These are phyloP conservation scores for Rhizopus microsporus DNA, from an alignment of 371 early-diverging fungal genomes.

Conservation along the genomic window DNA sequence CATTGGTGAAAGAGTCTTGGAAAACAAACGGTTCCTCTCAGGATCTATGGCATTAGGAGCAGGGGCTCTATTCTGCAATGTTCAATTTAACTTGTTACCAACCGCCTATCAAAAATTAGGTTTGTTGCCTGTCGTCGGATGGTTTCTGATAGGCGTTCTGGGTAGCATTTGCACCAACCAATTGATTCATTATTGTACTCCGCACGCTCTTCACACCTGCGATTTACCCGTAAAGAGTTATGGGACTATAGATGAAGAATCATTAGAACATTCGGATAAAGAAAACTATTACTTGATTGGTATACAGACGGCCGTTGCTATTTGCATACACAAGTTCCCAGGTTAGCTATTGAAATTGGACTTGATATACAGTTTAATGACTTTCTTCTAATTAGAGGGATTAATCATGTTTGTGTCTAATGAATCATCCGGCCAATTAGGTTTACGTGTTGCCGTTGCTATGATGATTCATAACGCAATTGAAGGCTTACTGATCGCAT, in stretches of 20 bases:
- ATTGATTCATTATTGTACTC: slow-evolving; percentile 22
- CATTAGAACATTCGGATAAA: neutral
- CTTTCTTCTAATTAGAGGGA: slow-evolving; percentile 56
- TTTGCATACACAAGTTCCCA: slow-evolving; percentile 74
- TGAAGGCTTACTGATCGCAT: slow-evolving; percentile 78
- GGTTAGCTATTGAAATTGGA: slow-evolving; percentile 26
- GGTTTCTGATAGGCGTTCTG: slow-evolving; percentile 25
- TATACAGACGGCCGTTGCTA: slow-evolving; percentile 70
- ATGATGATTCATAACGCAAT: slow-evolving; percentile 81
- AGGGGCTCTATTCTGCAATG: slow-evolving; percentile 29
- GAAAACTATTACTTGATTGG: slow-evolving; percentile 47
- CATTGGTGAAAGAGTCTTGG: slow-evolving; percentile 13
- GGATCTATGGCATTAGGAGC: slow-evolving; percentile 30
- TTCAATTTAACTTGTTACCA: slow-evolving; percentile 29
- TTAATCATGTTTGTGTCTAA: slow-evolving; percentile 76
- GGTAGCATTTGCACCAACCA: slow-evolving; percentile 16
- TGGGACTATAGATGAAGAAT: neutral
- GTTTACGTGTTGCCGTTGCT: slow-evolving; percentile 71
- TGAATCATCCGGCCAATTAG: slow-evolving; percentile 62
- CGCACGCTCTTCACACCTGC: slow-evolving; percentile 29
- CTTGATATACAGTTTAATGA: slow-evolving; percentile 7
- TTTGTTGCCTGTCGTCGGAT: slow-evolving; percentile 14
- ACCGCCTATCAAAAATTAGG: slow-evolving; percentile 23
- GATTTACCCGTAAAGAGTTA: slow-evolving; percentile 6
- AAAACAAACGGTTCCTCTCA: slow-evolving; percentile 23